Evolutionary conservation across 768 basidiomycete genomes (phyloP).

Genomic region (Calocera cornea): DNA sequence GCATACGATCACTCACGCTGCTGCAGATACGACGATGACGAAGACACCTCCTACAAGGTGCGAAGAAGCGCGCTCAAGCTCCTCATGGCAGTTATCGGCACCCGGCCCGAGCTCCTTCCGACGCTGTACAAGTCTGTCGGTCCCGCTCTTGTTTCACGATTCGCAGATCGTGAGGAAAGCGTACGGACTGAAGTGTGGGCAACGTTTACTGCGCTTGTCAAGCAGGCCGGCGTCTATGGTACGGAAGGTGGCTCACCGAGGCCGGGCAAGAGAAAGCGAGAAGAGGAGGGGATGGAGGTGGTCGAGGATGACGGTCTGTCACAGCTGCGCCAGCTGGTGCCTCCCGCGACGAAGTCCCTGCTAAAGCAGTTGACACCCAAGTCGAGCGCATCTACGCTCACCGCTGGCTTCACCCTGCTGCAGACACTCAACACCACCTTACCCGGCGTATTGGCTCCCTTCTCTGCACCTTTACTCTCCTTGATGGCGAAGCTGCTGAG

Average conservation of each 20-base stretch:
- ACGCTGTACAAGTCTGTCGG: slow-evolving; percentile 74
- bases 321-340: slow-evolving; percentile 54
- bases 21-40: slow-evolving; percentile 84
- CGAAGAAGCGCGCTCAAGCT: slow-evolving; percentile 88
- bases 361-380: slow-evolving; percentile 75
- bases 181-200: slow-evolving; percentile 87
- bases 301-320: slow-evolving; percentile 54
- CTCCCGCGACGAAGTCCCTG: slow-evolving; percentile 62
- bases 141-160: slow-evolving; percentile 77
- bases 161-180: slow-evolving; percentile 89
- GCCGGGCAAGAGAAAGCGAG: slow-evolving; percentile 57
- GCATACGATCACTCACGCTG: background rate
- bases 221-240: slow-evolving; percentile 71
- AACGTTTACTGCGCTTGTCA: slow-evolving; percentile 67
- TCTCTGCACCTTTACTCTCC: slow-evolving; percentile 48
- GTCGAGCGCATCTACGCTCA: slow-evolving; percentile 60
- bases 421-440: slow-evolving; percentile 63
- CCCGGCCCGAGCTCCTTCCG: slow-evolving; percentile 74
- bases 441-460: slow-evolving; percentile 64
- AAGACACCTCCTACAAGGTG: slow-evolving; percentile 96
- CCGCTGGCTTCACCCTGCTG: slow-evolving; percentile 74
- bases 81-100: slow-evolving; percentile 68
- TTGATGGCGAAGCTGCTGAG: slow-evolving; percentile 53
- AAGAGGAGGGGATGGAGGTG: slow-evolving; percentile 55
- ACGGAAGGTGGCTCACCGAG: slow-evolving; percentile 33